These are phyloP conservation scores for Carex scoparia DNA, from an alignment of 176 grass and related monocot species.

Conservation along the genomic window DNA sequence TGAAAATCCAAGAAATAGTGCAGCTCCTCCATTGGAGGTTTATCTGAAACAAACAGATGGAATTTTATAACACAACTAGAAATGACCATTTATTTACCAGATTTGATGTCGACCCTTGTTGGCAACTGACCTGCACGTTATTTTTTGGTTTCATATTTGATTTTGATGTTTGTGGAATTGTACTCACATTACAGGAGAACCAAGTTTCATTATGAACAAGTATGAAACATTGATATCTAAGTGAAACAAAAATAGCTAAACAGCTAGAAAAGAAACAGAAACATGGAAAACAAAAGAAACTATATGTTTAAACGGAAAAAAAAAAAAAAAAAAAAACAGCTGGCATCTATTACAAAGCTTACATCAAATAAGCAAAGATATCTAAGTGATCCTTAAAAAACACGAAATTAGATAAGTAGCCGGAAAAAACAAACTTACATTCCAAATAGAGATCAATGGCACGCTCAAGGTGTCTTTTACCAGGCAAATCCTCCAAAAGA, in stretches of 20 bases:
- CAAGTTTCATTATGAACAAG: conserved; percentile 4
- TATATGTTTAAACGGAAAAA: not conserved
- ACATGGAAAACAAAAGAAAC: not conserved
- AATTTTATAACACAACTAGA: conserved; percentile 16
- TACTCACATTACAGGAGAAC: not conserved
- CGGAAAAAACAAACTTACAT: conserved; percentile 48
- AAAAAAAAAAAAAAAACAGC: not conserved
- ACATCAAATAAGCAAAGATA: not conserved
- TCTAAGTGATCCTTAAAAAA: not conserved
- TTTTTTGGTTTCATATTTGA: not conserved
- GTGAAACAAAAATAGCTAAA: not conserved
- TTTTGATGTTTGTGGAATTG: not conserved
- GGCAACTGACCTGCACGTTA: not conserved
- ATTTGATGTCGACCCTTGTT: not conserved
- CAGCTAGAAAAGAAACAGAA: not conserved
- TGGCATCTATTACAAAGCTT: not conserved
- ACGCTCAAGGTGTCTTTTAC: conserved; percentile 70
- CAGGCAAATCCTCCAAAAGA: conserved; percentile 67
- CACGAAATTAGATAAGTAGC: not conserved
- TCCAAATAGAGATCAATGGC: conserved; percentile 84
- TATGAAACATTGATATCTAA: not conserved
- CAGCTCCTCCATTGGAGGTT: conserved; percentile 93
- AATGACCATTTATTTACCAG: conserved; percentile 16
- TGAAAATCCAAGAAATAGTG: conserved; percentile 98
- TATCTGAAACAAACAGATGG: conserved; percentile 54